Evolutionary conservation across 2,329 filamentous ascomycete genomes (phyloP).

Genomic region (Diaporthe batatas): DNA sequence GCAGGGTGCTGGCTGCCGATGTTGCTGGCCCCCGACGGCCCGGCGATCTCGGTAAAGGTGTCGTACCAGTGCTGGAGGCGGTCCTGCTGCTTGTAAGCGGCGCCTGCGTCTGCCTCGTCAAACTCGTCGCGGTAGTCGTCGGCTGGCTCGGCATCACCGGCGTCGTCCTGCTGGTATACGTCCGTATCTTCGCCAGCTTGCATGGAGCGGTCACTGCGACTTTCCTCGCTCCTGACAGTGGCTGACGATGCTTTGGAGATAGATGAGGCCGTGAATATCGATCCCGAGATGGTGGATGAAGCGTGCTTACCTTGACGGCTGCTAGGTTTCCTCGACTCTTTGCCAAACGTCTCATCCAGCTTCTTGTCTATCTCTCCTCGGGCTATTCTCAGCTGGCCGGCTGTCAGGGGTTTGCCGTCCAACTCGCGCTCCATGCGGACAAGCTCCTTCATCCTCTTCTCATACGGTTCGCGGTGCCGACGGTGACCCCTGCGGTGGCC

Average conservation of each 20-base stretch:
- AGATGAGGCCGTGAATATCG: not conserved
- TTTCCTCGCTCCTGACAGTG: not conserved
- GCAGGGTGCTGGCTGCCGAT: conserved; percentile 33
- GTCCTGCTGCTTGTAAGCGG: conserved; percentile 31
- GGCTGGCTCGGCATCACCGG: conserved; percentile 20
- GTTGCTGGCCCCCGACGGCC: not conserved
- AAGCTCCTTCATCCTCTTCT: conserved; percentile 31
- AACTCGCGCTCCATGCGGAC: conserved; percentile 5
- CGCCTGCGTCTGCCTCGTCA: conserved; percentile 21
- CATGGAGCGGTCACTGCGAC: conserved; percentile 14
- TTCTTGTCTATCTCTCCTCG: conserved; percentile 33
- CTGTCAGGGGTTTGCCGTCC: conserved; percentile 8
- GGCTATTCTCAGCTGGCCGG: not conserved
- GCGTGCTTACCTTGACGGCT: conserved; percentile 25
- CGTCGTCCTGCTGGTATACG: conserved; percentile 18
- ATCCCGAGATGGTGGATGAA: not conserved
- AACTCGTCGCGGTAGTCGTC: conserved; percentile 32
- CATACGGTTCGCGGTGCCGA: conserved; percentile 1
- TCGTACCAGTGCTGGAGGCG: conserved; percentile 37
- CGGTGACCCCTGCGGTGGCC: not conserved
- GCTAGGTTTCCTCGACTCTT: conserved; percentile 8
- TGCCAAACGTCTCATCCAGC: conserved; percentile 33
- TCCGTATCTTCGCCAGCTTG: conserved; percentile 17
- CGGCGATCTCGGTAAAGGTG: conserved; percentile 34
- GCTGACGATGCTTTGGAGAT: not conserved